Percentiles rank a stretch among this genome's conserved stretches.
phyloP scores from a whole-genome alignment of 208 protist species.

The Naegleria lovaniensis region DNA sequence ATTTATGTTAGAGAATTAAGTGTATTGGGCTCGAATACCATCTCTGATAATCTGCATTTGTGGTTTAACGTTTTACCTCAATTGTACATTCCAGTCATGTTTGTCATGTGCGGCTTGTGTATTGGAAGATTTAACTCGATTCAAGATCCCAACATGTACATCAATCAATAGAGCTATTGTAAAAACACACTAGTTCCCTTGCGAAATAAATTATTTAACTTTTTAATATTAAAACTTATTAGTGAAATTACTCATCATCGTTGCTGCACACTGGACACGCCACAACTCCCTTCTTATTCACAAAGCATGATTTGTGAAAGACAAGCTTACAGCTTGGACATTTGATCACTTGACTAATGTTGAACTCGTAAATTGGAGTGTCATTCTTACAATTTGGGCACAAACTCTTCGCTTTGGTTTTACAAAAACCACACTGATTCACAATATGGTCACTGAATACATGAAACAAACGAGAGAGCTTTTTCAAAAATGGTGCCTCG shows the following conservation, averaged over 20 bases:
- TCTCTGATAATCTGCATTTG: background rate
- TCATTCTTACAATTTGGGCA: background rate
- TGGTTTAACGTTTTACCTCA: background rate
- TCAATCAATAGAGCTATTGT: background rate
- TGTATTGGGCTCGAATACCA: background rate
- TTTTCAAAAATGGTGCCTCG: background rate
- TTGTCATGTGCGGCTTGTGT: background rate
- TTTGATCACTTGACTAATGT: background rate
- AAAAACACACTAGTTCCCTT: too few relatives aligned
- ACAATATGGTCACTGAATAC: background rate
- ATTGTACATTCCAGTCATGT: background rate
- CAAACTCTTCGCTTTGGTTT: background rate
- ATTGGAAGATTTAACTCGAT: background rate
- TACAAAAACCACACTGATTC: background rate
- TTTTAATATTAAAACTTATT: too few relatives aligned
- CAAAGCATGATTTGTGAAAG: slow-evolving; percentile 11
- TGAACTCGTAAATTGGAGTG: background rate
- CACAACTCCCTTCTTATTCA: background rate
- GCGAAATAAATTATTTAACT: too few relatives aligned
- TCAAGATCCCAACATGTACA: background rate
- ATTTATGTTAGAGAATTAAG: background rate
- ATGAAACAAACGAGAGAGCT: background rate
- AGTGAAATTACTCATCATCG: background rate
- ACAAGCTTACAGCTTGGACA: background rate
- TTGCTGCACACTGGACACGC: background rate